phyloP scores from a whole-genome alignment of 345 rosid genomes.

The Hibiscus syriacus region DNA sequence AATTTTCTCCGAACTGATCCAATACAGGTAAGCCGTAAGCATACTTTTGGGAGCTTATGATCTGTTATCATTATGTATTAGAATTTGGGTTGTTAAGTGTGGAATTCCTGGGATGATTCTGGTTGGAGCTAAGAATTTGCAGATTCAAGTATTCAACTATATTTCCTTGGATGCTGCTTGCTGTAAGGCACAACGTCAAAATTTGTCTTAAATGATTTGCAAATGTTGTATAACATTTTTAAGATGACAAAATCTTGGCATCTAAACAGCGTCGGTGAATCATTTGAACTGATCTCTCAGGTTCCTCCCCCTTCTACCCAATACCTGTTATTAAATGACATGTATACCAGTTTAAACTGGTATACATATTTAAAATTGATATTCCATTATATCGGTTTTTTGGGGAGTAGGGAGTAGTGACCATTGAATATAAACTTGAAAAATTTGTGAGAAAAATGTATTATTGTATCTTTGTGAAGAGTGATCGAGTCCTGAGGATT shows the following conservation, averaged over 20 bases:
- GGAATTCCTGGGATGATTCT: not conserved
- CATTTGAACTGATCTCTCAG: not conserved
- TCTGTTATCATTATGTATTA: not conserved
- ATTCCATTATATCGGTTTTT: not conserved
- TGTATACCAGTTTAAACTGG: not conserved
- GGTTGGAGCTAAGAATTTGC: not conserved
- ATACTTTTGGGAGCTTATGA: not conserved
- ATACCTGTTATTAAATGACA: not conserved
- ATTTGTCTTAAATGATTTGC: not conserved
- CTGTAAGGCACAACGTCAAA: not conserved
- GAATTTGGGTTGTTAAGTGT: not conserved
- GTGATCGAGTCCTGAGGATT: not conserved
- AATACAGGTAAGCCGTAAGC: constrained; percentile 62
- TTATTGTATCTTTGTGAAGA: not conserved
- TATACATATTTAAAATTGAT: not conserved
- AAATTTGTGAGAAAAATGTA: not conserved
- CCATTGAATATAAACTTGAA: not conserved
- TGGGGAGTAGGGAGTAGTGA: not conserved
- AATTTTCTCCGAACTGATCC: constrained; percentile 71
- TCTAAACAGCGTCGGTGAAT: not conserved
- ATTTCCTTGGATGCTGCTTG: not conserved
- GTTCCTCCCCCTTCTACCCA: too few relatives aligned
- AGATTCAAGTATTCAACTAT: too few relatives aligned
- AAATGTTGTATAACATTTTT: not conserved
- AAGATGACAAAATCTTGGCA: not conserved